These are phyloP conservation scores for Gloeostereum incarnatum DNA, from an alignment of 768 basidiomycete species.

Conservation along the genomic window DNA sequence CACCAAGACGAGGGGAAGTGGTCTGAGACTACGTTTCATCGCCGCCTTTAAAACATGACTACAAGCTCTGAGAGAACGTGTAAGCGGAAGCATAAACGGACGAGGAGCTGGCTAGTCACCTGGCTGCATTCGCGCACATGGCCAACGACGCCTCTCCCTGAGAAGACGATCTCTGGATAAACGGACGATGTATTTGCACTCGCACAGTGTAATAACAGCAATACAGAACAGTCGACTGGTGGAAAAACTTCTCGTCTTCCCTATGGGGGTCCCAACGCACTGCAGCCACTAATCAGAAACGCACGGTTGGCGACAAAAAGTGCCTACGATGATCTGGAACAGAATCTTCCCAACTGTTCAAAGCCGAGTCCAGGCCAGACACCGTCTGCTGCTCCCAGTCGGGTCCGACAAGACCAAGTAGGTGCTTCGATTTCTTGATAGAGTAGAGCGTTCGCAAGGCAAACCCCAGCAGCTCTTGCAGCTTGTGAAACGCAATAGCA, in stretches of 20 bases:
- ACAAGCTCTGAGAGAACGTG: too few species aligned
- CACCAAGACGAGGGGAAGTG: too few species aligned
- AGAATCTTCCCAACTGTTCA: conserved; percentile 10
- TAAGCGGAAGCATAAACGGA: too few species aligned
- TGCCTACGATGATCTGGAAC: conserved; percentile 29
- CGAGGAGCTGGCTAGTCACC: too few species aligned
- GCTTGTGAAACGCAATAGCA: conserved; percentile 30
- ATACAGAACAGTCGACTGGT: conserved; percentile 8
- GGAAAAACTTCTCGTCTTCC: conserved; percentile 5
- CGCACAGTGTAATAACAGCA: conserved; percentile 7
- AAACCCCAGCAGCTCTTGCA: conserved; percentile 38
- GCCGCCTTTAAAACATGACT: too few species aligned
- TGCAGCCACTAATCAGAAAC: not conserved
- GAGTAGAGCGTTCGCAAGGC: conserved; percentile 32
- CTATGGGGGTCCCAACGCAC: conserved; percentile 8
- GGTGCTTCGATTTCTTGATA: conserved; percentile 3
- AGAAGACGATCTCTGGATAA: conserved; percentile 7
- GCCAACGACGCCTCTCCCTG: conserved; percentile 8
- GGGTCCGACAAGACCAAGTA: not conserved
- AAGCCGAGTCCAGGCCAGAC: not conserved
- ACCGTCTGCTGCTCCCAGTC: not conserved
- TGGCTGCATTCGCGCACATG: conserved; percentile 8
- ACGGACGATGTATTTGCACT: conserved; percentile 6
- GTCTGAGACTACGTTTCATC: too few species aligned
- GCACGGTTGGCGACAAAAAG: not conserved